These are phyloP conservation scores for Ephemerocybe angulata DNA, from an alignment of 768 basidiomycete species.

Conservation along the genomic window DNA sequence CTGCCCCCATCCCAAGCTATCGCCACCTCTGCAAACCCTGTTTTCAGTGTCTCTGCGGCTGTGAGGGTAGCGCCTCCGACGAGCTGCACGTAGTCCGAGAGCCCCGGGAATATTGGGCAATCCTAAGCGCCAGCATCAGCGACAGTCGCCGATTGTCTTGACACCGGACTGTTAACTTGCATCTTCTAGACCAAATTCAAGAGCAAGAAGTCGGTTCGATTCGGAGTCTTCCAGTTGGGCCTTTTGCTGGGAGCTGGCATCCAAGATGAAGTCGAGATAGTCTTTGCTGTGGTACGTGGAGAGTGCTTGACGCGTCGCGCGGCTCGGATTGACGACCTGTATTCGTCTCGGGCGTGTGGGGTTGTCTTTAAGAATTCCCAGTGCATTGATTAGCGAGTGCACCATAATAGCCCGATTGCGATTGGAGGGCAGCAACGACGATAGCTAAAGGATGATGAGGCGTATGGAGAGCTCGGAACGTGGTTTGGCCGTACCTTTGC, in stretches of 20 bases:
- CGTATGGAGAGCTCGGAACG: neutral
- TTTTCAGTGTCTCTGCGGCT: constrained; percentile 58
- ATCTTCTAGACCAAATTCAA: constrained; percentile 50
- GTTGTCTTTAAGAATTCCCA: constrained; percentile 42
- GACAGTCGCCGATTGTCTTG: too few species aligned
- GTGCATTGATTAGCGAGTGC: constrained; percentile 55
- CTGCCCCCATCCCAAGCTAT: constrained; percentile 93
- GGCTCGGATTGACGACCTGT: constrained; percentile 47
- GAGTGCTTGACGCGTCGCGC: constrained; percentile 57
- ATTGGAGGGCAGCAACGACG: constrained; percentile 66
- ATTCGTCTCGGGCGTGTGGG: constrained; percentile 27
- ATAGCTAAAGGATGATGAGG: constrained; percentile 26
- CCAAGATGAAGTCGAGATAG: constrained; percentile 58
- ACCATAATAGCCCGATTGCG: constrained; percentile 60
- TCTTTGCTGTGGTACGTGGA: constrained; percentile 64
- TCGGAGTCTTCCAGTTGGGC: constrained; percentile 15
- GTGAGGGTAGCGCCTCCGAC: constrained; percentile 79
- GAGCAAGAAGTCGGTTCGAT: constrained; percentile 10
- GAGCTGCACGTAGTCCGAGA: constrained; percentile 64
- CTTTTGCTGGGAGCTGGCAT: constrained; percentile 30
- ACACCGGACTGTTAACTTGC: constrained; percentile 17
- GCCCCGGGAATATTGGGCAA: constrained; percentile 71
- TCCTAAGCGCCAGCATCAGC: constrained; percentile 52
- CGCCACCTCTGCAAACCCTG: constrained; percentile 51
- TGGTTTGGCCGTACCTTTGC: constrained; percentile 37